Percentiles rank a stretch among this genome's conserved stretches.
phyloP scores from a whole-genome alignment of 2,329 filamentous ascomycete species.

The Cladosporium sp. region DNA sequence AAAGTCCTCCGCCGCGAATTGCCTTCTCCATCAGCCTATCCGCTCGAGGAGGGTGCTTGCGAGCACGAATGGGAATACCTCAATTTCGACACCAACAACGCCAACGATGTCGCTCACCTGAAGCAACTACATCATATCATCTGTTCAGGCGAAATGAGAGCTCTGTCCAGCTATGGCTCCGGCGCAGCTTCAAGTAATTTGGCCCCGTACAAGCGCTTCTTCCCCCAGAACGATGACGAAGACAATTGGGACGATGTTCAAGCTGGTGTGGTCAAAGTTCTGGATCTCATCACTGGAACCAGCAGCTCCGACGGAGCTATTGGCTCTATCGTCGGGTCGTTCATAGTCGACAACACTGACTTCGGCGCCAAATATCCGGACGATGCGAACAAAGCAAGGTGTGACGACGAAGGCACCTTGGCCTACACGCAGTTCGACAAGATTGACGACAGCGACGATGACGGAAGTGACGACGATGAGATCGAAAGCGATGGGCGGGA shows the following conservation, averaged over 20 bases:
- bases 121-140: conserved; percentile 18
- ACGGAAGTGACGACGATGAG: too few relatives aligned
- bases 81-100: conserved; percentile 17
- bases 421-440: conserved; percentile 14
- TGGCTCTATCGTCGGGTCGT: conserved; percentile 14
- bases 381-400: background rate
- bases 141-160: conserved; percentile 16
- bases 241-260: conserved; percentile 12
- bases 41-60: conserved; percentile 15
- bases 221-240: conserved; percentile 13
- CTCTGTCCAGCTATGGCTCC: conserved; percentile 11
- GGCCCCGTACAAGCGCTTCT: conserved; percentile 17
- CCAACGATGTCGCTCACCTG: conserved; percentile 14
- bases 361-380: conserved; percentile 5
- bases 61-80: conserved; percentile 21
- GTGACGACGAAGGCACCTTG: conserved; percentile 9
- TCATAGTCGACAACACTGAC: conserved; percentile 18
- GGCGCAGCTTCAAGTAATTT: conserved; percentile 13
- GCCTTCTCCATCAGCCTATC: conserved; percentile 18
- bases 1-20: conserved; percentile 7
- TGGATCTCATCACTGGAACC: conserved; percentile 14
- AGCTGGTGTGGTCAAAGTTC: conserved; percentile 13
- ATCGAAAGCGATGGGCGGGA: conserved; percentile 16
- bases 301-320: conserved; percentile 15
- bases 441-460: background rate